These are phyloP conservation scores for Lodderomyces theae DNA, from an alignment of 1,139 yeast species.

Conservation along the genomic window DNA sequence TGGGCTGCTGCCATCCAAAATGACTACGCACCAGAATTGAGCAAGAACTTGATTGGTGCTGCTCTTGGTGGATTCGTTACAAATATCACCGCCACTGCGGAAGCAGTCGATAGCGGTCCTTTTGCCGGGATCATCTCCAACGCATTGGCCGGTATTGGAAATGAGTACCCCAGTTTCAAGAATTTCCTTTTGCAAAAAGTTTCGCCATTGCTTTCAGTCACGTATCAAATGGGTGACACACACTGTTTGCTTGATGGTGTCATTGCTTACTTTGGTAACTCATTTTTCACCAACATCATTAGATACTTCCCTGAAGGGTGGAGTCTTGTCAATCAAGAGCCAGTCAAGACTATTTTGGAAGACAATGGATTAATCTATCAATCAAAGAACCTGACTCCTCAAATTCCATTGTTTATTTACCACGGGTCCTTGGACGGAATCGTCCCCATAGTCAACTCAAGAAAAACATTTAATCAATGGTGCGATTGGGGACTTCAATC, in stretches of 20 bases:
- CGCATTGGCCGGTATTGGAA: slow-evolving; percentile 26
- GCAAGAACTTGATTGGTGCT: slow-evolving; percentile 23
- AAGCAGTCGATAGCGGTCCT: slow-evolving; percentile 20
- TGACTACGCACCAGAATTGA: slow-evolving; percentile 31
- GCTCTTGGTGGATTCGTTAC: slow-evolving; percentile 34
- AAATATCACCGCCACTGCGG: slow-evolving; percentile 22
- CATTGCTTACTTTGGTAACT: slow-evolving; percentile 12
- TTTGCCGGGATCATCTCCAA: slow-evolving; percentile 27
- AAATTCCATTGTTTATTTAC: slow-evolving; percentile 33
- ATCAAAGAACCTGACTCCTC: slow-evolving; percentile 20
- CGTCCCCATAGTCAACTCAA: slow-evolving; percentile 26
- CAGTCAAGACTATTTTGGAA: slow-evolving; percentile 16
- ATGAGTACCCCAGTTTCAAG: slow-evolving; percentile 19
- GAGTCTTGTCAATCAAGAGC: slow-evolving; percentile 16
- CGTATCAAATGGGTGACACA: slow-evolving; percentile 15
- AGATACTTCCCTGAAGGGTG: slow-evolving; percentile 19
- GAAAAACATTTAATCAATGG: slow-evolving; percentile 29
- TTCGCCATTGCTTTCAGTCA: slow-evolving; percentile 1
- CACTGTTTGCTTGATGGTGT: slow-evolving; percentile 17
- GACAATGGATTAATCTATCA: slow-evolving; percentile 23
- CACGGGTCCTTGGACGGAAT: slow-evolving; percentile 31
- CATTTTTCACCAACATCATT: slow-evolving; percentile 17
- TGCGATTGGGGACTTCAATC: slow-evolving; percentile 31
- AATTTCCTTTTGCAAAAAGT: slow-evolving; percentile 1
- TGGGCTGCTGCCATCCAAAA: slow-evolving; percentile 39